Evolutionary conservation across 257 asterid genomes (phyloP), one percentile per base, ranked within the genome.

Genomic region (Jasminum sambac): DNA sequence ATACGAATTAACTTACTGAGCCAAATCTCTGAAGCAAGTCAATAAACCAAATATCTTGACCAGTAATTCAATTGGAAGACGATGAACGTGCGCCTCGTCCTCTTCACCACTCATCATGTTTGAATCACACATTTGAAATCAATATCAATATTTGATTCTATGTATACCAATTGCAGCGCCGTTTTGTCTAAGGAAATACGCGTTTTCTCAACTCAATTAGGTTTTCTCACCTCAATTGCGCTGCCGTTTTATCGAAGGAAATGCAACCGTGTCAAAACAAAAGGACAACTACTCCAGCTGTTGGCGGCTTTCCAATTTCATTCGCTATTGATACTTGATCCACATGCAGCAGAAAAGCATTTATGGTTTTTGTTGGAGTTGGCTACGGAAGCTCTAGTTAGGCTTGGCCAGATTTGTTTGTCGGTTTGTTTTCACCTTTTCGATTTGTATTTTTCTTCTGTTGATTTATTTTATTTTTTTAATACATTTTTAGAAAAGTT

Each of bases 11-110:
- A 82, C 84, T 79, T 60, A 94, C 98, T 83, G 96, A 48, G 96
- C 95, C 81, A 91, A 79, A 83, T 94, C 96, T 63, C 78, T 87
- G 90, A 94, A 94, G 74, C 89, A 89, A 76, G 85, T 69, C 72
- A 94, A 66, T 4, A 89, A 78, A 69, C 92, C 73, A 63, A 94
- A 93, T 66, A 91, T 86, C 43, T 89, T 96, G 69, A 96, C 95
- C 83, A 89, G 74, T 13, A 87, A 79, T 85, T 93, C 96, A 60
- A 82, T 67, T 2, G 98, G 98, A 66, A 93, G 87, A 66, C 85
- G 84, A 75, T 90, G 97, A 70, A 93, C 87, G 48, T 77, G 89
- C 16, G 80, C 63, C 70, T 89, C 96, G 58, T 71, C 83, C 14
- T 65, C 84, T 48, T 64, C 80, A 60, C 67, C 72, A 75, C 72